These are phyloP conservation scores for Epichloe uncinata DNA, from an alignment of 2,329 filamentous ascomycete genomes.

Conservation along the genomic window DNA sequence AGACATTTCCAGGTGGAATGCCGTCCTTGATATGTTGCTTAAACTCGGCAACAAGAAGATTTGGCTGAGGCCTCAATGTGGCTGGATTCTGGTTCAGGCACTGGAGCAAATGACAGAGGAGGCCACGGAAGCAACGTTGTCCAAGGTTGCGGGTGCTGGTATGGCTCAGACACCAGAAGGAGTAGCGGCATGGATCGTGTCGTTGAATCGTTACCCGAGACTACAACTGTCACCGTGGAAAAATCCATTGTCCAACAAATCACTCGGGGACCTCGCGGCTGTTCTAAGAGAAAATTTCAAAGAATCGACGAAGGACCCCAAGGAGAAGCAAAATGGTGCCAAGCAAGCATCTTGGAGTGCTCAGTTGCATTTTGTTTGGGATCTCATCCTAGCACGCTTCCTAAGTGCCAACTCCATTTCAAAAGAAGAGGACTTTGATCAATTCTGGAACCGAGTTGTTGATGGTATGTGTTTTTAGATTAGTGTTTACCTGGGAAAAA, in stretches of 20 bases:
- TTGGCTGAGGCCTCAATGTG: slow-evolving; percentile 82
- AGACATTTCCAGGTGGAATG: slow-evolving; percentile 45
- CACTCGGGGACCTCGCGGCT: slow-evolving; percentile 55
- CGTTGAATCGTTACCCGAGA: slow-evolving; percentile 49
- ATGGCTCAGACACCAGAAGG: slow-evolving; percentile 76
- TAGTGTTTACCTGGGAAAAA: not conserved
- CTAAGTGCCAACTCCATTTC: slow-evolving; percentile 21
- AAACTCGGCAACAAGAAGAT: slow-evolving; percentile 67
- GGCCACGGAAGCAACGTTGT: slow-evolving; percentile 48
- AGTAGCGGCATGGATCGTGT: slow-evolving; percentile 73
- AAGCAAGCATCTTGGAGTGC: slow-evolving; percentile 66
- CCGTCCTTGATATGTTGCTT: slow-evolving; percentile 59
- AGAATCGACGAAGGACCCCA: slow-evolving; percentile 33
- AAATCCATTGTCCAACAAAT: slow-evolving; percentile 58
- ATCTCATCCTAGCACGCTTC: slow-evolving; percentile 53
- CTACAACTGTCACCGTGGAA: slow-evolving; percentile 60
- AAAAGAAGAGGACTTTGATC: slow-evolving; percentile 42
- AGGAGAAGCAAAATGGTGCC: slow-evolving; percentile 27
- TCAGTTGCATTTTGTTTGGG: slow-evolving; percentile 81
- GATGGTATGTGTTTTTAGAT: slow-evolving; percentile 49
- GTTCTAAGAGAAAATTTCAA: slow-evolving; percentile 65
- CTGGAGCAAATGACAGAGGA: slow-evolving; percentile 47
- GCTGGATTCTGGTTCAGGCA: slow-evolving; percentile 65
- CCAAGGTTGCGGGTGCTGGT: slow-evolving; percentile 48
- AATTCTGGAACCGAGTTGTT: slow-evolving; percentile 78